Evolutionary conservation across 305 asterid species (phyloP).

Genomic region (Caryopteris hybrid): DNA sequence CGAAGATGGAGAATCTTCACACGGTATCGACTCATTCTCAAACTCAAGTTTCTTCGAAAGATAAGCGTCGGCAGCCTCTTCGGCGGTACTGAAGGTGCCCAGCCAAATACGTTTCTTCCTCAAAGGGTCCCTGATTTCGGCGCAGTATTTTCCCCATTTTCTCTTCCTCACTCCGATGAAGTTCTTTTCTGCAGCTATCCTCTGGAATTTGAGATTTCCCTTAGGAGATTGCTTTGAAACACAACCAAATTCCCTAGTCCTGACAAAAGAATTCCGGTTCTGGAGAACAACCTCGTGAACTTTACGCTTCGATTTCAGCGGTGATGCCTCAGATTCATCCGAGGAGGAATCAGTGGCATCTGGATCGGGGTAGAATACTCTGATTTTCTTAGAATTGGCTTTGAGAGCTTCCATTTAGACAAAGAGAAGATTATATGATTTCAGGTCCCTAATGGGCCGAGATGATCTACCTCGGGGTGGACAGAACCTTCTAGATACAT

Average conservation of each 20-base stretch:
- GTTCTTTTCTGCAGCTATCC: background rate
- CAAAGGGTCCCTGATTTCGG: constrained; percentile 37
- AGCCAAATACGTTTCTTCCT: constrained; percentile 39
- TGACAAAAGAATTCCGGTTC: background rate
- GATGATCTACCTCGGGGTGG: background rate
- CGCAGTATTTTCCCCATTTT: constrained; percentile 28
- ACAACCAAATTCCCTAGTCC: background rate
- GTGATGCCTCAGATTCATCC: constrained; percentile 20
- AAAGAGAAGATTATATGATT: background rate
- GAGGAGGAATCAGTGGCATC: constrained; percentile 56
- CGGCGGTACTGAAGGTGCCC: constrained; percentile 43
- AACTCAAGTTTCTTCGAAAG: constrained; percentile 22
- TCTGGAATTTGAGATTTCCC: background rate
- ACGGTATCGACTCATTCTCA: constrained; percentile 8
- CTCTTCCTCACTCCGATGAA: constrained; percentile 31
- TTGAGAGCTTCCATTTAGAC: background rate
- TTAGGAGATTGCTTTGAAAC: background rate
- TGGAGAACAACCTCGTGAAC: constrained; percentile 26
- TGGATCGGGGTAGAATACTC: constrained; percentile 37
- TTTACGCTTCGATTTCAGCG: constrained; percentile 25
- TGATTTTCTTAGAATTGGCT: constrained; percentile 13
- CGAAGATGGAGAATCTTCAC: constrained; percentile 23
- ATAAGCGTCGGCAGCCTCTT: constrained; percentile 43
- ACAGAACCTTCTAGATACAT: background rate
- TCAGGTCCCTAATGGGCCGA: background rate